Conservation (phyloP, 2,329 filamentous ascomycete species). For the Ambrosiella xylebori region DNA sequence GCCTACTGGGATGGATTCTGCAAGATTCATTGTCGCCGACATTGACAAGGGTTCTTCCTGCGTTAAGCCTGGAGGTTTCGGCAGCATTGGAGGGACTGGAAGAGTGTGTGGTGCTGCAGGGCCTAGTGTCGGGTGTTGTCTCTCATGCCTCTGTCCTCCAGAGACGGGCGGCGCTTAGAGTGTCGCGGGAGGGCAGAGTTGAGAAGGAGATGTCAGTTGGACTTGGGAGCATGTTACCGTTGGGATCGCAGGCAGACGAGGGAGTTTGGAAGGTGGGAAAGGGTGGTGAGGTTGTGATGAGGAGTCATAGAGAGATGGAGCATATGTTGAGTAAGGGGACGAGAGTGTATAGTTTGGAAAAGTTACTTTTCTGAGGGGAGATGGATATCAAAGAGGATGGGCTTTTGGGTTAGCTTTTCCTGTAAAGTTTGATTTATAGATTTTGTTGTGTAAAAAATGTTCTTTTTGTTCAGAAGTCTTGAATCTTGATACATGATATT, state of each 20-base stretch:
- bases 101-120: slow-evolving; percentile 47
- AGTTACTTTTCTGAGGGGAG: slow-evolving; percentile 42
- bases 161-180: slow-evolving; percentile 14
- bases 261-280: slow-evolving; percentile 38
- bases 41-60: slow-evolving; percentile 41
- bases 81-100: slow-evolving; percentile 56
- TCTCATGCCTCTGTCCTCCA: slow-evolving; percentile 33
- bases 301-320: slow-evolving; percentile 57
- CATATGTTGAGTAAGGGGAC: slow-evolving; percentile 64
- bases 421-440: background rate
- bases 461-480: too few relatives aligned
- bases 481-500: too few relatives aligned
- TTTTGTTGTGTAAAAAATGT: background rate
- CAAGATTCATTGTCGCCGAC: slow-evolving; percentile 23
- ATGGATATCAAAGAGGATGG: slow-evolving; percentile 1
- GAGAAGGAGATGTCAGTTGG: background rate
- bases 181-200: background rate
- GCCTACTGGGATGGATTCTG: slow-evolving; percentile 55
- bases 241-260: slow-evolving; percentile 39
- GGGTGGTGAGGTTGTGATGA: slow-evolving; percentile 52
- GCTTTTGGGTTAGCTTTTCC: background rate
- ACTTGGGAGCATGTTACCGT: slow-evolving; percentile 35
- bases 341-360: slow-evolving; percentile 68
- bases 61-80: slow-evolving; percentile 50
- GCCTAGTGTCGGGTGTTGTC: slow-evolving; percentile 47